A percentile compares a stretch with the other conserved stretches of the same genome.
Conservation (phyloP, 768 basidiomycete genomes). For the Leccinum fibrillosum region DNA sequence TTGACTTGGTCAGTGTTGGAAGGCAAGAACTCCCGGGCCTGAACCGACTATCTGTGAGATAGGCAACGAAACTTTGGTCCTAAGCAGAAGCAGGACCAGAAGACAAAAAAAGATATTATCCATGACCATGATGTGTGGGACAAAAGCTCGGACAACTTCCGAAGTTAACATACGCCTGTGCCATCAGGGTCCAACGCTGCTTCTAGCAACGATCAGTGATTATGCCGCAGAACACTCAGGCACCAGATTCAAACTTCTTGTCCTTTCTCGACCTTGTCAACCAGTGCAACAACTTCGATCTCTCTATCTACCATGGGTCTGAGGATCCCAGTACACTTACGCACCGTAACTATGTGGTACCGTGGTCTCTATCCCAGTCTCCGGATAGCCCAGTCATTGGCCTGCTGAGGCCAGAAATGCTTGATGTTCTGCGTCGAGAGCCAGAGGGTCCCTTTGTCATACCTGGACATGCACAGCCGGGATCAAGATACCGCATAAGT, state of each 20-base stretch:
- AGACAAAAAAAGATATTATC: too few relatives aligned
- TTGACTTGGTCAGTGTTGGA: not conserved
- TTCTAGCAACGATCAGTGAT: not conserved
- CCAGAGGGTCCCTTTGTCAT: conserved; percentile 42
- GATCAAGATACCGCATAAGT: conserved; percentile 35
- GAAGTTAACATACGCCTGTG: not conserved
- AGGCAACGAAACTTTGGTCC: not conserved
- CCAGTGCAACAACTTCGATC: conserved; percentile 67
- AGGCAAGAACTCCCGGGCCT: not conserved
- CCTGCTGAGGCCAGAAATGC: conserved; percentile 54
- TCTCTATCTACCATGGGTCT: conserved; percentile 28
- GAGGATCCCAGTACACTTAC: conserved; percentile 24
- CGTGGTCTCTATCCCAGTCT: conserved; percentile 53
- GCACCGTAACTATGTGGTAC: conserved; percentile 46
- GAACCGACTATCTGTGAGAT: not conserved
- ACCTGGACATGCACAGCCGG: conserved; percentile 27
- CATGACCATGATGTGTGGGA: not conserved
- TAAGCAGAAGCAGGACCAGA: too few relatives aligned
- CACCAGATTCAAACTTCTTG: not conserved
- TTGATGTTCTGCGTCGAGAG: conserved; percentile 53
- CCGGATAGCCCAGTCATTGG: conserved; percentile 55
- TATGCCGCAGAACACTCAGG: conserved; percentile 3
- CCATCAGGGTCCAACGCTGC: not conserved
- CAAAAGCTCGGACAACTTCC: not conserved
- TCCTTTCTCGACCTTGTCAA: conserved; percentile 65